phyloP scores from a whole-genome alignment of 495 filamentous ascomycete species.

The Neurospora sp. region DNA sequence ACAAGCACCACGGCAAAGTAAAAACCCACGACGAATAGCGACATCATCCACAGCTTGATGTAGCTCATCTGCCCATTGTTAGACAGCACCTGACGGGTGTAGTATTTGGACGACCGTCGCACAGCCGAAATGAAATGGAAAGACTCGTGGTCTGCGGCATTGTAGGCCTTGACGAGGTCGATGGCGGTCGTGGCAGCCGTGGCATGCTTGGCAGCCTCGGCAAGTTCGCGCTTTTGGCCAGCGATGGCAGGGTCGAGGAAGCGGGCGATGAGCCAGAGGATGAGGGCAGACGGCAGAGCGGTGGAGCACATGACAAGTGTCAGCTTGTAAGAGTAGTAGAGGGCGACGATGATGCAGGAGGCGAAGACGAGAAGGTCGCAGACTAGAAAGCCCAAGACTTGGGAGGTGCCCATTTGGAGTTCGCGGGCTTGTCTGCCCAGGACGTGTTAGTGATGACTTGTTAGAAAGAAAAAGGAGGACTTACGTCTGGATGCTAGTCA shows the following conservation, averaged over 20 bases:
- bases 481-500: conserved; percentile 67
- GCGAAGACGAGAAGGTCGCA: conserved; percentile 51
- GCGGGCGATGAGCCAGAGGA: conserved; percentile 49
- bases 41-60: conserved; percentile 60
- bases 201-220: conserved; percentile 59
- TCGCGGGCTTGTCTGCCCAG: conserved; percentile 63
- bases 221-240: conserved; percentile 57
- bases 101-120: conserved; percentile 49
- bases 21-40: conserved; percentile 85
- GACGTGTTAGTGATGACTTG: neutral
- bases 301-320: conserved; percentile 72
- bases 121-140: conserved; percentile 53
- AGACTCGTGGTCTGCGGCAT: conserved; percentile 61
- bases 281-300: conserved; percentile 53
- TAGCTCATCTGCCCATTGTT: conserved; percentile 63
- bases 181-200: conserved; percentile 62
- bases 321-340: conserved; percentile 75
- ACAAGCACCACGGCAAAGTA: conserved; percentile 74
- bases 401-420: conserved; percentile 68
- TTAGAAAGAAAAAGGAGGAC: conserved; percentile 8
- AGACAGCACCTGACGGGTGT: conserved; percentile 54
- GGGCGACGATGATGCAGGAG: conserved; percentile 56
- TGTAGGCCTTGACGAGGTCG: conserved; percentile 81
- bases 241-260: conserved; percentile 56
- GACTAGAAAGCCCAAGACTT: conserved; percentile 60